Percentiles rank a stretch among this genome's conserved stretches.
These are phyloP conservation scores for Penicillium goetzii DNA, from an alignment of 495 filamentous ascomycete genomes.

Conservation along the genomic window DNA sequence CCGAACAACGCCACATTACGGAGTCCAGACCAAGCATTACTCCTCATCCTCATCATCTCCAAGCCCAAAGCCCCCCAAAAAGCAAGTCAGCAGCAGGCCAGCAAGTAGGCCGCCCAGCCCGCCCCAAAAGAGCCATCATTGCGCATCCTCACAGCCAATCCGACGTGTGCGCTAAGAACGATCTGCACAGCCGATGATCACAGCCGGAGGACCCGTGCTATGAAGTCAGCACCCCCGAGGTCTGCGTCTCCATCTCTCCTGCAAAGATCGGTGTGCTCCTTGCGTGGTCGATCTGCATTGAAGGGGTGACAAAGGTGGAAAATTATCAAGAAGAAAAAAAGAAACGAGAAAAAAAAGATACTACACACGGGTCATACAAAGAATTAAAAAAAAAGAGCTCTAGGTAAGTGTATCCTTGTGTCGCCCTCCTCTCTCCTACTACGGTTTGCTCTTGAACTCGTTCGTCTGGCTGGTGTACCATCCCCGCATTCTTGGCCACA, in stretches of 20 bases:
- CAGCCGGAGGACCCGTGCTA: slow-evolving; percentile 29
- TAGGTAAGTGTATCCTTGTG: slow-evolving; percentile 17
- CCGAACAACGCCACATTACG: slow-evolving; percentile 9
- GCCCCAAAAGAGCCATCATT: slow-evolving; percentile 19
- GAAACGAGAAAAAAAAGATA: slow-evolving; percentile 12
- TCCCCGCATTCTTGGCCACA: slow-evolving; percentile 10
- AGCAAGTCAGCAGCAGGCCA: neutral
- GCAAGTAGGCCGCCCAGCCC: slow-evolving; percentile 8
- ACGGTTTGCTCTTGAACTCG: neutral
- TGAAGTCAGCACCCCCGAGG: slow-evolving; percentile 35
- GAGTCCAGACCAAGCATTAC: slow-evolving; percentile 2
- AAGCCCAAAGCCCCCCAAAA: neutral
- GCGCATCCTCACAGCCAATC: slow-evolving; percentile 22
- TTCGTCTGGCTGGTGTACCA: neutral
- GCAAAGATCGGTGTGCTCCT: slow-evolving; percentile 33
- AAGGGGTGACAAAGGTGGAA: slow-evolving; percentile 27
- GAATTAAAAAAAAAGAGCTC: slow-evolving; percentile 5
- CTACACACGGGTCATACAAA: slow-evolving; percentile 12
- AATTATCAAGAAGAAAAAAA: slow-evolving; percentile 8
- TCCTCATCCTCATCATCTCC: neutral
- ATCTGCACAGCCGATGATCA: slow-evolving; percentile 36
- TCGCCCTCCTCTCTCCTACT: slow-evolving; percentile 5
- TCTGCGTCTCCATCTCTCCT: slow-evolving; percentile 25
- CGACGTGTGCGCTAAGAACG: slow-evolving; percentile 6
- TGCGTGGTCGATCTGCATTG: slow-evolving; percentile 20